Evolutionary conservation across 331 rosid genomes (phyloP), one percentile per base, ranked within the genome.

Genomic region (Prunus yedoensis): DNA sequence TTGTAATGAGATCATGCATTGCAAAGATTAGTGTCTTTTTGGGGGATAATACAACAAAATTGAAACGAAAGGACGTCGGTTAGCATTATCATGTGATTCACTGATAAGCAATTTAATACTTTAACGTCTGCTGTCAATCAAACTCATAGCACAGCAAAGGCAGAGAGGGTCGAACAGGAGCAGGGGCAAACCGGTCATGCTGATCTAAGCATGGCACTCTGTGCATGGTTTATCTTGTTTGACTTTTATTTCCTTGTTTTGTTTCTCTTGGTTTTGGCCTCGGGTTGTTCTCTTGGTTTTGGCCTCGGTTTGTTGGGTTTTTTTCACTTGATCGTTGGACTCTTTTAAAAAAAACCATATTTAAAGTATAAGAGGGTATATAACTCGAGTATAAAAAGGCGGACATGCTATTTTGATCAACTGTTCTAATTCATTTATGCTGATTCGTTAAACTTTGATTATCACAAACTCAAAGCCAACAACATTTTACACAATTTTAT

Each of bases 291-390:
- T 35, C 41, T 5, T 35, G 41, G 41, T 5, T 6, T 38, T 38
- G 43, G 43, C 43, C 9, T 6, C 43, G 43, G 43, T 0, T 38
- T 38, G 43, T 6, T 7, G 0, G 8, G 1, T 38, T 7, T 38
- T 38, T 38, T 7, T 38, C 2, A 38, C 9, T 7, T 7, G 43
- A 38, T 38, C 9, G 43, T 6, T 7, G 43, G 43, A 35, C 43
- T 38, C 7, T 7, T 38, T 6, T 6, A 21, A 7, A 38, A 2
- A 38, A 38, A 7, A 38, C 9, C 7, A 38, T 38, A 38, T 38
- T 38, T 38, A 7, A 7, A 0, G 2, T 38, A 6, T 0, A 7
- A 0, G 21, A 6, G 2, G 10, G 9, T 0, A 7, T 7, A 7
- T 6, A 38, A 38, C 0, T 38, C 0, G 9, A 7, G 43, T 7